Base-by-base conservation (phyloP, 352 stramenopile species). In the Thalassiosira mediterranea region DNA sequence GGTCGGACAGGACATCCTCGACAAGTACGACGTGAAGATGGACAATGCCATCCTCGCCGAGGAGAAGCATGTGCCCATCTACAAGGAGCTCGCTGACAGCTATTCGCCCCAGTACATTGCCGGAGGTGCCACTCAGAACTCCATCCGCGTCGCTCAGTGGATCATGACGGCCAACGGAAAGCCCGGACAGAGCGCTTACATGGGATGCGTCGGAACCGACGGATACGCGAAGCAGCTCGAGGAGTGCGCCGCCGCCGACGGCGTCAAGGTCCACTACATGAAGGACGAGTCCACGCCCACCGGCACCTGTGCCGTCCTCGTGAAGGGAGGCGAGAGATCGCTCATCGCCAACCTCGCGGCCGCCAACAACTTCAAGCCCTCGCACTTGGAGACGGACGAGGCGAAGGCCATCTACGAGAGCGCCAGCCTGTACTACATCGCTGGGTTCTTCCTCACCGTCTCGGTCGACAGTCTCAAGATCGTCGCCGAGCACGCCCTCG, bases 101-200 rank as follows among this genome's bases (percentile, higher is more conserved):
- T 97, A 94, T 82, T 91, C 94, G 62, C 95, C 97, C 1, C 87
- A 97, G 68, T 99, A 97, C 89, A 97, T 99, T 77, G 97, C 97
- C 4, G 97, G 90, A 51, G 97, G 97, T 57, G 97, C 97, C 46
- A 99, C 97, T 15, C 97, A 99, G 88, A 99, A 99, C 91, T 96
- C 91, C 64, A 99, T 99, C 83, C 96, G 97, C 58, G 96, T 99
- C n/a, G 96, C 97, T 2, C 96, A 99, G 88, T 99, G 97, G 97
- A 99, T 99, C 96, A 87, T 98, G 60, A 94, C 95, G 74, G 88
- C 92, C 65, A 67, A 60, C 21, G 75, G 74, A 44, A 82, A 85
- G 46, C 49, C 76, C n/a, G 78, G 80, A 2, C 67, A 90, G 69
- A 98, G 94, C 70, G 95, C 95, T 31, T 99, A 98, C 90, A 97